Evolutionary conservation across 1,284 basidiomycete genomes (phyloP), one percentile per base, ranked within the genome.

Genomic region (Sphagnurus paluster): DNA sequence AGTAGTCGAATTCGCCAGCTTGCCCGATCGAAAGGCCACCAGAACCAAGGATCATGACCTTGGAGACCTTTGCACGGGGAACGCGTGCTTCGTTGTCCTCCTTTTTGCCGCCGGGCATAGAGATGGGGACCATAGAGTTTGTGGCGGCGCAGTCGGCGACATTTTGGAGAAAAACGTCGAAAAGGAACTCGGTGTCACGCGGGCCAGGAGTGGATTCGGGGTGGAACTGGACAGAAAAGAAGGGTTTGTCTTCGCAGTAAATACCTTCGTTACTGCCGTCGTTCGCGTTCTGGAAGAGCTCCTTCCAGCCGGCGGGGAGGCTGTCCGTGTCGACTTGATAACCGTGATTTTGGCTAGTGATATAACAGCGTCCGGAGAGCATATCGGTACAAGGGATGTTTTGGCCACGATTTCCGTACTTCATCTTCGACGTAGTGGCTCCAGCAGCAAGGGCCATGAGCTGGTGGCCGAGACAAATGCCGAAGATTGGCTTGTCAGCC

Each of bases 191-290:
- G 48, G 97, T 99, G 66, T 99, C 97, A 49, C 94, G 83, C 20
- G 97, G 97, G 32, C 97, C 97, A n/a, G 97, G 95, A 4, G 92
- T 94, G 30, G 93, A 96, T 69, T 99, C 97, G 29, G 97, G 97
- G 69, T 99, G 97, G 78, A 99, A 99, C 66, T 99, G 97, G n/a
- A 99, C 96, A 32, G 93, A 97, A 72, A 99, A 99, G 77, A 92
- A 97, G 1, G 96, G 96, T 57, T 87, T 89, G 63, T 84, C 80
- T 55, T 87, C 84, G 67, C 82, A 93, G 73, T 94, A 97, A 61
- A 99, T 97, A 59, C 97, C 97, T 69, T 99, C 97, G 68, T 99
- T 99, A 62, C 90, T 94, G 48, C 82, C 83, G 63, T 99, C 97
- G 71, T 99, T 99, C 48, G 97, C 96, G 64, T 99, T 99, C 61